Conservation (phyloP, 225 moss, liverwort and hornwort species). For the Lunularia cruciata region DNA sequence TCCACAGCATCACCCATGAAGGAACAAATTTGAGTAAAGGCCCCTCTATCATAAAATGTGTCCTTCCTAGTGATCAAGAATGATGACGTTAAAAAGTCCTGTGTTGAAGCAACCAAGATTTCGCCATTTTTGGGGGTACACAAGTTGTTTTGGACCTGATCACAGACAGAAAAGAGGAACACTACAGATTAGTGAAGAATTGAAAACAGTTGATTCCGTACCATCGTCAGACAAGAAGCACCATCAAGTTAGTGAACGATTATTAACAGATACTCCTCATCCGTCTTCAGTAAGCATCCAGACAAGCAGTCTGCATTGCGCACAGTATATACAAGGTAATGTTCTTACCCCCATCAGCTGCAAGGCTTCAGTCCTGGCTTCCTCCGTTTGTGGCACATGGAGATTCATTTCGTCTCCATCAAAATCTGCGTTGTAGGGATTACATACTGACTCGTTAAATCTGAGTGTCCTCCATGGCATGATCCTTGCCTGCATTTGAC, state of each 20-base stretch:
- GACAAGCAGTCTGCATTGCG: too few relatives aligned
- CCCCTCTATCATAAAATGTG: constrained; percentile 89
- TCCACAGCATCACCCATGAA: constrained; percentile 91
- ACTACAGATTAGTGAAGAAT: too few relatives aligned
- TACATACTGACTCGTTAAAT: constrained; percentile 97
- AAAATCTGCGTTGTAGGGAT: constrained; percentile 99
- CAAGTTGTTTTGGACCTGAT: constrained; percentile 87
- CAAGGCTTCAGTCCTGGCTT: constrained; percentile 97
- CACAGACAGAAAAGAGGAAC: too few relatives aligned
- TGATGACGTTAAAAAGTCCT: constrained; percentile 94
- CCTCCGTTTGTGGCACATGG: constrained; percentile 99
- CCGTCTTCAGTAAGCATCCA: too few relatives aligned
- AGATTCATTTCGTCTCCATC: constrained; percentile 99
- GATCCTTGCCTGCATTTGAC: constrained; percentile 72
- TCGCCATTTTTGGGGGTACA: constrained; percentile 98
- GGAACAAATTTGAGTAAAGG: constrained; percentile 80
- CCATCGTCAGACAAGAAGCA: neutral
- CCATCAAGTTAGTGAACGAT: neutral
- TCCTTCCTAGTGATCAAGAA: constrained; percentile 92
- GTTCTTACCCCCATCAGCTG: constrained; percentile 88
- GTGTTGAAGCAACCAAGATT: constrained; percentile 96
- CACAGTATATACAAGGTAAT: too few relatives aligned
- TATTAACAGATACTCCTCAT: too few relatives aligned
- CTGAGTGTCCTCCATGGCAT: constrained; percentile 98
- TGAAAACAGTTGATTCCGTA: too few relatives aligned